A percentile compares a stretch with the other conserved stretches of the same genome.
Evolutionary conservation across 331 rosid species (phyloP).

Genomic region (Saraca asoca): DNA sequence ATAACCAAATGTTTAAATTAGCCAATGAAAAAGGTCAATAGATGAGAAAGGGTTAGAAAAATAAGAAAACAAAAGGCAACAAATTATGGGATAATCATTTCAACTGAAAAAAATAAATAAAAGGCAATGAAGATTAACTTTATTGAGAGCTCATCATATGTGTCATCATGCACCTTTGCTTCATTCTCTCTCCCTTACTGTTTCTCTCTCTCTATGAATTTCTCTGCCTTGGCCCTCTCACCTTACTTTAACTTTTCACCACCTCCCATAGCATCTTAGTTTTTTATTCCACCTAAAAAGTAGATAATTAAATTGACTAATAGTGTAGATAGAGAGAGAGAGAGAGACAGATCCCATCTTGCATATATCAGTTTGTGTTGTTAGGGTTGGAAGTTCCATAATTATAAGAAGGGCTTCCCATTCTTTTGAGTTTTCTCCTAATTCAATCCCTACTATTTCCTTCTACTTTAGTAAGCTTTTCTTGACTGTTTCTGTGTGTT

Average conservation of each 20-base stretch:
- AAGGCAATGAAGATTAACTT: conserved; percentile 50
- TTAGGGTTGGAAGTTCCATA: conserved; percentile 50
- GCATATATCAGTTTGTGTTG: conserved; percentile 42
- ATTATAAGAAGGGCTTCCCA: conserved; percentile 34
- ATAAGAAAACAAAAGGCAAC: conserved; percentile 45
- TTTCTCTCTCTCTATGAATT: conserved; percentile 8
- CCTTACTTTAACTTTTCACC: conserved; percentile 66
- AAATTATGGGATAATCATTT: conserved; percentile 84
- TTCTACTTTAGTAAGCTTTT: conserved; percentile 29
- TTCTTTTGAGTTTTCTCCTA: conserved; percentile 42
- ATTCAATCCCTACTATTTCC: conserved; percentile 38
- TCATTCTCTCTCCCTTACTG: conserved; percentile 12
- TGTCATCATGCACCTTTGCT: conserved; percentile 80
- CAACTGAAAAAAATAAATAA: conserved; percentile 39
- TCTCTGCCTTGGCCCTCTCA: conserved; percentile 38
- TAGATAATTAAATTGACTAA: conserved; percentile 57
- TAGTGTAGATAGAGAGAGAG: conserved; percentile 27
- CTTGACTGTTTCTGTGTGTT: conserved; percentile 37
- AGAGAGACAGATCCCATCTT: conserved; percentile 52
- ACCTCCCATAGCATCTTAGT: conserved; percentile 61
- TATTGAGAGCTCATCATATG: conserved; percentile 64
- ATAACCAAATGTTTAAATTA: background rate
- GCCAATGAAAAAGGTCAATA: conserved; percentile 17
- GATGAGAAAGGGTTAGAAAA: conserved; percentile 38
- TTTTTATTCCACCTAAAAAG: conserved; percentile 66